Base-by-base conservation (phyloP, 2,329 filamentous ascomycete species). In the Macrophomina tecta region DNA sequence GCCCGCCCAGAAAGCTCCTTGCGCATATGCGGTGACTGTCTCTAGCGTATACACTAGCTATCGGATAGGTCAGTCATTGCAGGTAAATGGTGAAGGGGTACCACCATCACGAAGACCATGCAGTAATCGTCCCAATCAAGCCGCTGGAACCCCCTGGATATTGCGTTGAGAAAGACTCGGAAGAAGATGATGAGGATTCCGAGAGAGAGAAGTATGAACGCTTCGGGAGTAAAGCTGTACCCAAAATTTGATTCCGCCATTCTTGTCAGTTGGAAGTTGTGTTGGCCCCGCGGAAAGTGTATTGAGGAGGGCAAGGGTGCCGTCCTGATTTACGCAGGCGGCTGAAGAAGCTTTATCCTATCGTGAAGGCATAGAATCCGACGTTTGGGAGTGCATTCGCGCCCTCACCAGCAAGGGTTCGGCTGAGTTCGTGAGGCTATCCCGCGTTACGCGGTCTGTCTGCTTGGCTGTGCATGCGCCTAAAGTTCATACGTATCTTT, bases 1-100 rank as follows among this genome's bases (percentile, higher is more conserved):
- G 0, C 86, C 86, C 52, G 79, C 76, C 58, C 80, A 84, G 66
- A 76, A 77, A 12, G 82, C 81, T 18, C 82, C 83, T 16, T 86
- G 82, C 23, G 78, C 79, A 68, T 86, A 84, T 23, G 81, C 82
- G 12, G 84, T 77, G n/a, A 75, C 79, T 0, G 84, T 83, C 73
- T 87, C 83, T 3, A 82, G 73, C 1, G 80, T 78, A 66, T 87
- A 87, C 38, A 86, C 78, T 8, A 83, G 70, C 83, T 86, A 70
- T 45, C 5, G 42, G 14, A 14, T 14, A 16, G 2, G 42, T 45
- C 16, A 45, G 42, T 45, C 11, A 38, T 38, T 45, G 42, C 42
- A 12, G 12, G 12, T 12, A 14, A 45, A 45, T 14, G 16, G 42
- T n/a, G 42, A 45, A 45, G 12, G 42, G 42, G 5, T 45, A 45